Evolutionary conservation across 1,284 basidiomycete species (phyloP), one percentile per base, ranked within the genome.

Genomic region (Cutaneotrichosporon daszewskae): DNA sequence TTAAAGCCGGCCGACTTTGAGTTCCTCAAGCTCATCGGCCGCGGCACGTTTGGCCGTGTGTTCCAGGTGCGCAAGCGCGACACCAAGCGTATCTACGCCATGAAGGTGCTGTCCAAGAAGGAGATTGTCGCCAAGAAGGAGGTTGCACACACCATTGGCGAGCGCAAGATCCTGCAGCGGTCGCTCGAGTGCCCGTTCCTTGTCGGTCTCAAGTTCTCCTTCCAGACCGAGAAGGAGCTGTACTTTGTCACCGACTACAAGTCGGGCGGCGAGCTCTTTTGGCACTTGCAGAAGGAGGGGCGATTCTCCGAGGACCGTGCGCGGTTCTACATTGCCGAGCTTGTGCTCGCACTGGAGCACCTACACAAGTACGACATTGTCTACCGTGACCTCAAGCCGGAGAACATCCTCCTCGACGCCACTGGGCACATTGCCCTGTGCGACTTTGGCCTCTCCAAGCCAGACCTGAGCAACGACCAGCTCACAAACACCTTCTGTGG

Each of bases 161-260:
- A 99, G 72, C 85, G 95, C 71, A 96, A 97, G 76, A 98, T 99
- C 63, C 79, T 98, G 18, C 92, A 98, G 69, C 81, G 88, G 45
- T 92, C 87, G 24, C 74, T 94, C 37, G 89, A 95, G 57, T 92
- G 85, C 24, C 95, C 95, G 0, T 99, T 99, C 80, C 80, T 99
- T 29, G 90, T 99, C 48, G 95, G 95, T 13, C 79, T 99, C 66
- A 99, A 99, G 72, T 99, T 99, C 63, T 86, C 83, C 57, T 99
- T 99, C 78, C 95, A 98, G 72, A 95, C 91, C 4, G 90, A 95
- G 57, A 78, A 83, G 38, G 92, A 98, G 66, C 76, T 99, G 26
- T 99, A 95, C 70, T 82, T 99, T 58, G 87, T 98, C 36, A 98
- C 95, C 46, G 95, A 98, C 72, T 99, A 97, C 77, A 98, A 99